These are phyloP conservation scores for Didymella sp. DNA, from an alignment of 2,329 filamentous ascomycete species.

Conservation along the genomic window DNA sequence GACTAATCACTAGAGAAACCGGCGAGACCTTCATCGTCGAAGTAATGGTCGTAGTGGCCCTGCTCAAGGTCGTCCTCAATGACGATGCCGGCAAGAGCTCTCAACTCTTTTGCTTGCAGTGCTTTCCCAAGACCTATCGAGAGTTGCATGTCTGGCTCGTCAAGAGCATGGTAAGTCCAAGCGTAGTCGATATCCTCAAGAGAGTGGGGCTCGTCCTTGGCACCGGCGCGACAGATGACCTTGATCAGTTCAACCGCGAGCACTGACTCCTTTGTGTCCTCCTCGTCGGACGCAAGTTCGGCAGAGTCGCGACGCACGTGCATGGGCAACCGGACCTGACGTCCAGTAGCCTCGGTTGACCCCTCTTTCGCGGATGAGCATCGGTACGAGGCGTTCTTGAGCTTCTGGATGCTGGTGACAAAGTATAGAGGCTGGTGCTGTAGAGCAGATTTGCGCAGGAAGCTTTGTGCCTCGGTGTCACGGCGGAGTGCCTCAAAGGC, in stretches of 20 bases:
- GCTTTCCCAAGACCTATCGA: slow-evolving; percentile 39
- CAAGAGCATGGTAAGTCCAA: slow-evolving; percentile 38
- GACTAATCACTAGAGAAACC: slow-evolving; percentile 17
- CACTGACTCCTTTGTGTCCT: slow-evolving; percentile 21
- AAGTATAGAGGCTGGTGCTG: slow-evolving; percentile 54
- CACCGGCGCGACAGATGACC: slow-evolving; percentile 35
- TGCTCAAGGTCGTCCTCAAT: slow-evolving; percentile 27
- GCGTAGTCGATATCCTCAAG: slow-evolving; percentile 37
- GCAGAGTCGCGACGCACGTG: slow-evolving; percentile 37
- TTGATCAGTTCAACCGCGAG: slow-evolving; percentile 36
- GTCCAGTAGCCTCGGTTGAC: slow-evolving; percentile 18
- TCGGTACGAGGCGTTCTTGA: slow-evolving; percentile 34
- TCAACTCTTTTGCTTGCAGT: slow-evolving; percentile 28
- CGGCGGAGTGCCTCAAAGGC: slow-evolving; percentile 35
- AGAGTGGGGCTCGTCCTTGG: slow-evolving; percentile 34
- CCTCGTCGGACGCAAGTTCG: slow-evolving; percentile 15
- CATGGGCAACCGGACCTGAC: slow-evolving; percentile 25
- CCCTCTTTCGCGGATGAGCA: slow-evolving; percentile 17
- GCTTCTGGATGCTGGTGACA: slow-evolving; percentile 58
- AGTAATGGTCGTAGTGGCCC: slow-evolving; percentile 20
- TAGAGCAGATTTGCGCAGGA: slow-evolving; percentile 45
- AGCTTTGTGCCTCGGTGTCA: slow-evolving; percentile 28
- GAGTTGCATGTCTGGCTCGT: slow-evolving; percentile 33
- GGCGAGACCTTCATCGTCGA: slow-evolving; percentile 22
- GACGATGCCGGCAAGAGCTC: slow-evolving; percentile 29